A percentile compares a stretch with the other conserved stretches of the same genome.
Conservation (phyloP, 1,284 basidiomycete genomes). For the Fomitopsis betulina region DNA sequence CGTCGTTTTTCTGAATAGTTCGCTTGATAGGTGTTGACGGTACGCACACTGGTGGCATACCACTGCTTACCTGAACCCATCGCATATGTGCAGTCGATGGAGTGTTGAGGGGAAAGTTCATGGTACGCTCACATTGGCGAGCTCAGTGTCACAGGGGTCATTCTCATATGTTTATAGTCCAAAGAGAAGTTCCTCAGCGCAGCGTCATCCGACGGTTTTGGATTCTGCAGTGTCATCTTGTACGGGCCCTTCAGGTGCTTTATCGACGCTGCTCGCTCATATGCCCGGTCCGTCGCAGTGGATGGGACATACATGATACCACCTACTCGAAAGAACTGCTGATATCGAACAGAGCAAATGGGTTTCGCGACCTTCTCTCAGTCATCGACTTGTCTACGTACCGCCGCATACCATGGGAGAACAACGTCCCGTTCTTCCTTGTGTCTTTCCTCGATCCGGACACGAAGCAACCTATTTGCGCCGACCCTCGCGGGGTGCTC, state of each 20-base stretch:
- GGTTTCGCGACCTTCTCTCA: constrained; percentile 87
- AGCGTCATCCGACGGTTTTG: constrained; percentile 80
- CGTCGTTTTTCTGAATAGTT: background rate
- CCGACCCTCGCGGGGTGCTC: constrained; percentile 85
- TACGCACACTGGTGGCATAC: constrained; percentile 20
- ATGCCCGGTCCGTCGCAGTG: constrained; percentile 36
- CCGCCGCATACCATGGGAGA: constrained; percentile 90
- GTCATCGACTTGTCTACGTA: constrained; percentile 81
- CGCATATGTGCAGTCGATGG: constrained; percentile 69
- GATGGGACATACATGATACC: constrained; percentile 86
- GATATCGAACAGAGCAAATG: constrained; percentile 88
- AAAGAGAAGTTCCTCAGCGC: constrained; percentile 91
- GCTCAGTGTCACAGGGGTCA: background rate
- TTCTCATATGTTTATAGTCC: constrained; percentile 41
- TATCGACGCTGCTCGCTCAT: constrained; percentile 1
- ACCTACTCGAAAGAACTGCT: constrained; percentile 82
- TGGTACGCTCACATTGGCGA: constrained; percentile 46
- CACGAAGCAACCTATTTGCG: constrained; percentile 69
- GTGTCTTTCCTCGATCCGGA: constrained; percentile 87
- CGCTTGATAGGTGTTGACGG: constrained; percentile 59
- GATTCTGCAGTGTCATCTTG: constrained; percentile 92
- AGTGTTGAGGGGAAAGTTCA: constrained; percentile 89
- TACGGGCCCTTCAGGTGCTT: constrained; percentile 28
- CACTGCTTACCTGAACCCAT: background rate
- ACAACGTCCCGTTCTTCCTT: constrained; percentile 90